Evolutionary conservation across 139 green algal species (phyloP).

Genomic region (Tetraselmis striata): DNA sequence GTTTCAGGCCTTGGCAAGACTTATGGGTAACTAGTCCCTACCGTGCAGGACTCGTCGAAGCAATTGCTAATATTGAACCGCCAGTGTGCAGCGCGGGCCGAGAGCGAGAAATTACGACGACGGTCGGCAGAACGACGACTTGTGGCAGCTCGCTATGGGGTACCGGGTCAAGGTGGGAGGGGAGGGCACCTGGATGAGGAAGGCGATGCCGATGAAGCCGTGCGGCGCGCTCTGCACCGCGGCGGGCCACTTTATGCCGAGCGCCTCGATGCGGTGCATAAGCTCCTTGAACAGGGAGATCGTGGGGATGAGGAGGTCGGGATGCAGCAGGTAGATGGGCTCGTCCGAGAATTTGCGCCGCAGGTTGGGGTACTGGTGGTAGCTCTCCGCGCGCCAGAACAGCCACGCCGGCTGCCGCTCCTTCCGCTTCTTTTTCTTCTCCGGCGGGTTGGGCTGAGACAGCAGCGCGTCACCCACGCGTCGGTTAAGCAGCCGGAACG

Average conservation of each 20-base stretch:
- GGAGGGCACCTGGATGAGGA: constrained; percentile 19
- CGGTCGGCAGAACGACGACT: too few species aligned
- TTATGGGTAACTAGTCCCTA: too few species aligned
- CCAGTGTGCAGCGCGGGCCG: too few species aligned
- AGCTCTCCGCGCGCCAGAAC: constrained; percentile 24
- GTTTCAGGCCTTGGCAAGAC: too few species aligned
- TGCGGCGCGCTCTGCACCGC: constrained; percentile 10
- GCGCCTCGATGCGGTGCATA: constrained; percentile 16
- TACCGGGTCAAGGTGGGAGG: too few species aligned
- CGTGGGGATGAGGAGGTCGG: constrained; percentile 21
- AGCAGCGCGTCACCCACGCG: constrained; percentile 8
- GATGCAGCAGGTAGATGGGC: constrained; percentile 11
- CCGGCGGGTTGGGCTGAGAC: neutral
- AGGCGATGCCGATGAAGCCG: constrained; percentile 21
- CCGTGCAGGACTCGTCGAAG: too few species aligned
- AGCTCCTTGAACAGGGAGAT: constrained; percentile 21
- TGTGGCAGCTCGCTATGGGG: too few species aligned
- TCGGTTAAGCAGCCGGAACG: constrained; percentile 9
- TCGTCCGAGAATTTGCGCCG: constrained; percentile 5
- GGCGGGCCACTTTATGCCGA: constrained; percentile 9
- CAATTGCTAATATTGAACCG: too few species aligned
- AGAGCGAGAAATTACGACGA: too few species aligned
- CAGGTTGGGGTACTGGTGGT: constrained; percentile 24
- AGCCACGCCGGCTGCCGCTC: constrained; percentile 8
- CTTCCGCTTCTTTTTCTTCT: constrained; percentile 2